Base-by-base conservation (phyloP, 164 flowering plant species). In the Vitis rupestris region DNA sequence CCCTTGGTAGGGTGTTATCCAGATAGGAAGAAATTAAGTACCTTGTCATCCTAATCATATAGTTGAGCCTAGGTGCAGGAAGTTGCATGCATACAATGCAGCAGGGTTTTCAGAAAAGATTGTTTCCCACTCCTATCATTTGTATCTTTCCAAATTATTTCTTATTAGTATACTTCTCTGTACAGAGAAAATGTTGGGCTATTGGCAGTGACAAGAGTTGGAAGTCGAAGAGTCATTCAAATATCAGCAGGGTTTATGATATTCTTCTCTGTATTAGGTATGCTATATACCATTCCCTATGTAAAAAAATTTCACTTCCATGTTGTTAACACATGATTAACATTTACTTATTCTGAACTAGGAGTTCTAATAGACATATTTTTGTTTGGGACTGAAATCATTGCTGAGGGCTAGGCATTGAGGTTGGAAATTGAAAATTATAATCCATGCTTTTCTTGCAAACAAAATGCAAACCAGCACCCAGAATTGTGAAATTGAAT, bases 121-220 rank as follows among this genome's bases (percentile, higher is more conserved):
- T 19, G 19, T 23, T 16, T 16, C 27, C 59, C 27, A 56, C 4
- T 23, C 29, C 59, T n/a, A 50, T 27, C 17, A 16, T 58, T 67
- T 67, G 50, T 14, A 14, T 17, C 16, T 19, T 13, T 17, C 7
- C 16, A 16, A 0, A 14, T 16, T 27, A 15, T 6, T 49, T 11
- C 50, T 52, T 44, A 8, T 37, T 8, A 27, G 11, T 71, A 54
- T 31, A 72, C 23, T 50, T 29, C 6, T 44, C 12, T 72, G 19
- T 72, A 30, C 76, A 92, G 95, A 64, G 97, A 88, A 82, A 90
- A 90, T 80, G 92, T 86, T 5, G 97, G 97, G 44, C 70, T 90
- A 2, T 76, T 92, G 79, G 97, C 86, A 64, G 23, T 92, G 74
- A 90, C 97, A 69, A 77, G 79, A 63, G 89, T 86, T 61, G 95